Evolutionary conservation across 1,139 yeast genomes (phyloP), one percentile per base, ranked within the genome.

Genomic region (Pneumocystis carinii): DNA sequence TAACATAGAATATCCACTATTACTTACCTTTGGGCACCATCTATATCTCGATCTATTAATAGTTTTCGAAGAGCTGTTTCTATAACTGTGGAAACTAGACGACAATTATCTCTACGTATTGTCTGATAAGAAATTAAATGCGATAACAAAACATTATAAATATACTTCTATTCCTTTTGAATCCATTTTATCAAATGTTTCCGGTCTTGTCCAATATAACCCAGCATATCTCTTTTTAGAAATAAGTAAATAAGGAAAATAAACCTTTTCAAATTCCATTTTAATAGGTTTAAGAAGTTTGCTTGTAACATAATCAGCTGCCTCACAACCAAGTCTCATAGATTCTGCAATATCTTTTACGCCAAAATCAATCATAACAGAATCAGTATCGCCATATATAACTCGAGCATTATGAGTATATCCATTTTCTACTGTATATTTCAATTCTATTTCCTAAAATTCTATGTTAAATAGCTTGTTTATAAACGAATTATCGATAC

Each of bases 341-440:
- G 96, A 88, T 39, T 87, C 86, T 64, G 79, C 83, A 66, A 92
- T 74, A 71, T 90, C 96, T n/a, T 78, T 76, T 56, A 85, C 83
- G 0, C 99, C 99, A 76, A 94, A 94, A 71, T 89, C 90, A 59
- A 94, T 97, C 98, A 94, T 94, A 19, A 94, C 99, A 7, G 98
- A 94, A 81, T 94, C 99, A 0, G 99, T 94, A 75, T 94, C 99
- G 77, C 99, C 99, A 73, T 94, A 94, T 59, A 94, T 86, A 66
- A 94, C 98, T 68, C 86, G 82, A 0, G 97, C 86, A 75, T 94
- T 95, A 72, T 81, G 84, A 24, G 82, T 80, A 70, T 79, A 86
- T 0, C 97, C 97, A 74, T 92, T 90, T 64, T 83, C 83, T 39
- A 83, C 85, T 15, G 85, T 81, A 71, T 90, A 94, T 64, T 82